These are phyloP conservation scores for Margaritispora aquatica DNA, from an alignment of 495 filamentous ascomycete genomes.

Conservation along the genomic window DNA sequence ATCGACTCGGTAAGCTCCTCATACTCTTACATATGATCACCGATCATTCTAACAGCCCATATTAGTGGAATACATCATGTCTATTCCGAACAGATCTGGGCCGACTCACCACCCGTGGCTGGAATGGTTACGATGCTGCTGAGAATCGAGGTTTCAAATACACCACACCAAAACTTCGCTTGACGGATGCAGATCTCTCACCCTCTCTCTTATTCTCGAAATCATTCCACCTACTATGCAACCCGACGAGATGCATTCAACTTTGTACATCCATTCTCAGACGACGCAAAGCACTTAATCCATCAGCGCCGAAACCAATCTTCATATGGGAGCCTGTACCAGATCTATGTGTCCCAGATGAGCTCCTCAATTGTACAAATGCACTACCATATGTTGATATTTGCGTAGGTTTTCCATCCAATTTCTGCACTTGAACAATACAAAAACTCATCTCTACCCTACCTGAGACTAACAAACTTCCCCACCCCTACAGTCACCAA, in stretches of 20 bases:
- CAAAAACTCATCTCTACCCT: too few relatives aligned
- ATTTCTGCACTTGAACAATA: too few relatives aligned
- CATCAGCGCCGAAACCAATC: slow-evolving; percentile 43
- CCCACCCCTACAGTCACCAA: slow-evolving; percentile 73
- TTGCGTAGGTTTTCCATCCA: slow-evolving; percentile 31
- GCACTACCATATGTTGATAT: slow-evolving; percentile 72
- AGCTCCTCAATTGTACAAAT: slow-evolving; percentile 66
- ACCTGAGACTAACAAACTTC: not conserved
- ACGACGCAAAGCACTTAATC: slow-evolving; percentile 23
- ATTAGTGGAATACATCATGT: slow-evolving; percentile 64
- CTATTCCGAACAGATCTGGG: slow-evolving; percentile 58
- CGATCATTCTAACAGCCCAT: not conserved
- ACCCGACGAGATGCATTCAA: slow-evolving; percentile 65
- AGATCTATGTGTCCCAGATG: slow-evolving; percentile 71
- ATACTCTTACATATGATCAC: not conserved
- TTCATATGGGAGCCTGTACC: slow-evolving; percentile 97
- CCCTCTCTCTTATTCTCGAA: slow-evolving; percentile 56
- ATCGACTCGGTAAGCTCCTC: slow-evolving; percentile 38
- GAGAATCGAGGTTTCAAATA: slow-evolving; percentile 71
- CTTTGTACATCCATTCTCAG: slow-evolving; percentile 58
- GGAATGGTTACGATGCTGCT: slow-evolving; percentile 71
- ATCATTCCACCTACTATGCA: slow-evolving; percentile 86
- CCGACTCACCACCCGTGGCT: slow-evolving; percentile 79
- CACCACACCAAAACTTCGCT: slow-evolving; percentile 74
- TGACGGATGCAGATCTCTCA: slow-evolving; percentile 54